A percentile compares a stretch with the other conserved stretches of the same genome.
phyloP scores from a whole-genome alignment of 164 flowering plant species.

The Houttuynia cordata region DNA sequence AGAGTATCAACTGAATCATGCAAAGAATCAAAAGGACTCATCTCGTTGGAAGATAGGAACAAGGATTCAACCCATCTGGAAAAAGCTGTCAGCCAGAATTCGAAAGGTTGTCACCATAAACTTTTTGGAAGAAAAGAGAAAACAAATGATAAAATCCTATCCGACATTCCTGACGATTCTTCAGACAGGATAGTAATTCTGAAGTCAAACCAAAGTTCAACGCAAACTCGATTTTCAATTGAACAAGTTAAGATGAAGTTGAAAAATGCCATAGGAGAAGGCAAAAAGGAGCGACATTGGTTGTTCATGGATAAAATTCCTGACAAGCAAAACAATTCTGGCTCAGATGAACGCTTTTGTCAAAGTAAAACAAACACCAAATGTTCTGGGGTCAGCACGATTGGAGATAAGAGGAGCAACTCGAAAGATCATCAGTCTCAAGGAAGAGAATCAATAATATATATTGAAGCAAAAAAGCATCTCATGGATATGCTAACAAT shows the following conservation, averaged over 20 bases:
- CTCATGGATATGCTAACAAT: slow-evolving; percentile 56
- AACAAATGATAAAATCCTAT: slow-evolving; percentile 18
- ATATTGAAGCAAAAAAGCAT: slow-evolving; percentile 72
- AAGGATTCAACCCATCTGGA: slow-evolving; percentile 12
- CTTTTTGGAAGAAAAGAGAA: slow-evolving; percentile 52
- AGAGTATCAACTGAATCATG: slow-evolving; percentile 14
- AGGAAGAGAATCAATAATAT: slow-evolving; percentile 41
- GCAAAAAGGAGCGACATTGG: slow-evolving; percentile 33
- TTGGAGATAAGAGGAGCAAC: slow-evolving; percentile 7
- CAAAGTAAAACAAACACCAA: slow-evolving; percentile 26
- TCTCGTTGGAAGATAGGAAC: slow-evolving; percentile 3
- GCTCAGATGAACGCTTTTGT: slow-evolving; percentile 29
- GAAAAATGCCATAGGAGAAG: slow-evolving; percentile 43
- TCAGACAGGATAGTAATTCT: slow-evolving; percentile 58
- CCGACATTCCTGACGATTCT: slow-evolving; percentile 17
- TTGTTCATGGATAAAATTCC: slow-evolving; percentile 17
- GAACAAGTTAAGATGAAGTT: slow-evolving; percentile 58
- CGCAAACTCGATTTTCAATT: slow-evolving; percentile 49
- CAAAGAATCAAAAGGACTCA: slow-evolving; percentile 8
- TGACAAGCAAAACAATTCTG: background rate
- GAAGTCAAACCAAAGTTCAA: slow-evolving; percentile 40
- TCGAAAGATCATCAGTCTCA: slow-evolving; percentile 12
- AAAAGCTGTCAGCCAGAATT: slow-evolving; percentile 23
- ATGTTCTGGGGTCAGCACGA: slow-evolving; percentile 13
- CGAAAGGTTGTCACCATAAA: slow-evolving; percentile 7